Conservation (phyloP, 148 eudicot species). For the Camellia lanceoleosa region DNA sequence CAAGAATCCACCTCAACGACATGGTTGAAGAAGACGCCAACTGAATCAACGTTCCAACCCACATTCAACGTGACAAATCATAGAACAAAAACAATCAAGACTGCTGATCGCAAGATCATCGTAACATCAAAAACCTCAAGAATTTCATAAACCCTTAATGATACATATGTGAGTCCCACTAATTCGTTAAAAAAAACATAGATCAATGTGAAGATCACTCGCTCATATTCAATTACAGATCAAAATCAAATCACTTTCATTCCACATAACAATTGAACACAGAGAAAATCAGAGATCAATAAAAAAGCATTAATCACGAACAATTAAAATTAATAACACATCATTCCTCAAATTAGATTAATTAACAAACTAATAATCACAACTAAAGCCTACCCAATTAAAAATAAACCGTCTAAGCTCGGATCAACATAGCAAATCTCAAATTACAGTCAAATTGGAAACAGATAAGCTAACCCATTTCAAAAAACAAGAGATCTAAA, state of each 20-base stretch:
- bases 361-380: neutral
- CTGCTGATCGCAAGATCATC: conserved; percentile 2
- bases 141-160: neutral
- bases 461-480: neutral
- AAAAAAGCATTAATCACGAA: neutral
- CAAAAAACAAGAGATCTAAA: conserved; percentile 16
- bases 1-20: neutral
- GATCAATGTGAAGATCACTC: conserved; percentile 8
- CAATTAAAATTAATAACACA: neutral
- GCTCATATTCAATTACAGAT: neutral
- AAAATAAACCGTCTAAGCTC: neutral
- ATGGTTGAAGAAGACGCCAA: neutral
- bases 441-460: neutral
- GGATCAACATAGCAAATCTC: conserved; percentile 8
- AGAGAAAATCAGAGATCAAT: conserved; percentile 5
- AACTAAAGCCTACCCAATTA: neutral
- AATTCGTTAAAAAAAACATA: neutral
- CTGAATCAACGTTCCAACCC: neutral
- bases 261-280: neutral
- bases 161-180: neutral
- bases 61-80: neutral
- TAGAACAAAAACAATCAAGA: neutral
- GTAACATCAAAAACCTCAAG: neutral
- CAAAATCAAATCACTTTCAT: neutral
- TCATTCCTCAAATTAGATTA: neutral